A percentile compares a stretch with the other conserved stretches of the same genome.
These are phyloP conservation scores for Xerocomus brunneocitrinus DNA, from an alignment of 768 basidiomycete genomes.

Conservation along the genomic window DNA sequence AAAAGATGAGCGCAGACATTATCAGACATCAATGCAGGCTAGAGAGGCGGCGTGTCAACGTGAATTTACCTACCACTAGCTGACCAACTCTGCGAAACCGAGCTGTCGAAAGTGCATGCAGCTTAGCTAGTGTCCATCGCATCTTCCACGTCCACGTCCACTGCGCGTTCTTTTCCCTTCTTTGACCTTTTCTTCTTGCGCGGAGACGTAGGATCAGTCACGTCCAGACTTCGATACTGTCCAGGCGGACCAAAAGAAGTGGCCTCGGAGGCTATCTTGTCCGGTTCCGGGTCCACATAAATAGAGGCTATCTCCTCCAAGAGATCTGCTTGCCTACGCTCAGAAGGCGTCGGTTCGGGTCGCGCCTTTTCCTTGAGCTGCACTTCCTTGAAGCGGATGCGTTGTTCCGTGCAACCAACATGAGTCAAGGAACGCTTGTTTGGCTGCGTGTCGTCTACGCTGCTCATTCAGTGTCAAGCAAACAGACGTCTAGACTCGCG, in stretches of 20 bases:
- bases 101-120: no score
- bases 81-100: no score
- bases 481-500: not conserved
- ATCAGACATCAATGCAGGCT: no score
- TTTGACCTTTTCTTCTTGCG: conserved; percentile 16
- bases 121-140: conserved; percentile 16
- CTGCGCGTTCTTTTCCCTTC: conserved; percentile 27
- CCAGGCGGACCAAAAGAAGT: not conserved
- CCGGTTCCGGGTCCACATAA: conserved; percentile 14
- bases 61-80: no score
- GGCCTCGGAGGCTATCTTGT: not conserved
- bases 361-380: conserved; percentile 45
- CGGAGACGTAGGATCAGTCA: not conserved
- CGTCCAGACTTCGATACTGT: conserved; percentile 1
- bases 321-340: conserved; percentile 8
- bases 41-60: no score
- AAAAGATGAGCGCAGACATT: no score
- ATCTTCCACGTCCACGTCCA: conserved; percentile 21
- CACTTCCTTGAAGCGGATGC: conserved; percentile 72
- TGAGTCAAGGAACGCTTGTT: conserved; percentile 50
- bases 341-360: conserved; percentile 9
- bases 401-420: conserved; percentile 59
- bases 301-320: conserved; percentile 18
- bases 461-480: not conserved
- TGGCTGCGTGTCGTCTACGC: conserved; percentile 42